Base-by-base conservation (phyloP, 371 early-diverging fungal genomes). In the Actinomucor elegans region DNA sequence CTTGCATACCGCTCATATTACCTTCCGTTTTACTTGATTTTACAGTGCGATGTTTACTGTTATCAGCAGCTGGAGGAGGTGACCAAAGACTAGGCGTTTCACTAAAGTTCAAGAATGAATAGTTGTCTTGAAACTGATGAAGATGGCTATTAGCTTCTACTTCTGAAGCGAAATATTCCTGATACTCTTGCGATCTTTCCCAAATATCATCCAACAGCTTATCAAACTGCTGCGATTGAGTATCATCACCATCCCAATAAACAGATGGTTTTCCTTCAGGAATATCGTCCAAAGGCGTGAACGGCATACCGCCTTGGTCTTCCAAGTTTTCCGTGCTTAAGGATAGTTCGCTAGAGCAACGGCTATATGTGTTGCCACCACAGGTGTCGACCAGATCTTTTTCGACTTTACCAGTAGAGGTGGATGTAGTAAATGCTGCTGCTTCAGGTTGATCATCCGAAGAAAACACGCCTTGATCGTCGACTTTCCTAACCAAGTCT, bases 101-200 rank as follows among this genome's bases (percentile, higher is more conserved):
- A n/a, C n/a, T n/a, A n/a, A n/a, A n/a, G n/a, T n/a, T n/a, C n/a
- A n/a, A n/a, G n/a, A n/a, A n/a, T n/a, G n/a, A n/a, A n/a, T n/a
- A n/a, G n/a, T n/a, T n/a, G 14, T 40, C 40, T 4, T 40, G 40
- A 11, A 21, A 21, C 12, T 40, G 14, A 3, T 40, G 23, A 40
- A 23, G 40, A 18, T 10, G 14, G 12, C 23, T 2, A 23, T 40
- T 12, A 0, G 40, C 12, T n/a, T 20, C 18, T 37, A 40, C 37
- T 33, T 57, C 46, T 20, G 57, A 45, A 2, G 51, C 51, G 42
- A 61, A 61, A 20, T 61, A 61, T 15, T 51, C 61, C 24, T 55
- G 61, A 26, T 61, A 61, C 36, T 61, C 61, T 28, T 61, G 50
- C 11, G 55, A 55, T 20, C 37, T n/a, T 17, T 61, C 55, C 51